Percentiles rank a stretch among this genome's conserved stretches.
Conservation (phyloP, 1,284 basidiomycete genomes). For the Ustilago xerochloae region DNA sequence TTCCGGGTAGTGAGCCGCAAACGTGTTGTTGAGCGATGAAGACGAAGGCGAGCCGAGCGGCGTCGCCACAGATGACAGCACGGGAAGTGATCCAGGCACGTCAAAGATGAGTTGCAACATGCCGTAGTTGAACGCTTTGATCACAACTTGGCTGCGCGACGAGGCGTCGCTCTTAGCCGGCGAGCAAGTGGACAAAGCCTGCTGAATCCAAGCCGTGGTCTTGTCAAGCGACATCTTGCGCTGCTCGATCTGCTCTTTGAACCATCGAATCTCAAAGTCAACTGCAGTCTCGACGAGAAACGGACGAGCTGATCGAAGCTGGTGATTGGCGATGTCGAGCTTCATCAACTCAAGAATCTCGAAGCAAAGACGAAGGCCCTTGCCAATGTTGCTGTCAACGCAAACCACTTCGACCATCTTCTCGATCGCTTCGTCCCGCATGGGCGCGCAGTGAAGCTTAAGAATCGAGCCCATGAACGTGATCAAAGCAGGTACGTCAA, state of each 20-base stretch:
- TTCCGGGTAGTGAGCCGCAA: slow-evolving; percentile 71
- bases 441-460: slow-evolving; percentile 91
- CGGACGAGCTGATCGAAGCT: slow-evolving; percentile 85
- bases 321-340: slow-evolving; percentile 94
- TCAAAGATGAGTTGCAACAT: slow-evolving; percentile 79
- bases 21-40: slow-evolving; percentile 53
- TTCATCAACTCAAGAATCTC: slow-evolving; percentile 95
- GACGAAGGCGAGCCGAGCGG: slow-evolving; percentile 67
- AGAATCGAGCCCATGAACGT: slow-evolving; percentile 81
- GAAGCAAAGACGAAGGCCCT: slow-evolving; percentile 83
- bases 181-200: slow-evolving; percentile 7
- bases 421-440: slow-evolving; percentile 85
- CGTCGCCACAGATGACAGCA: slow-evolving; percentile 54
- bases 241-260: slow-evolving; percentile 74
- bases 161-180: not conserved
- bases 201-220: slow-evolving; percentile 77
- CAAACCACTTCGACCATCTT: slow-evolving; percentile 75
- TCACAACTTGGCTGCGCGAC: slow-evolving; percentile 62
- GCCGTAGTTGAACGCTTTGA: slow-evolving; percentile 75
- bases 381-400: slow-evolving; percentile 72
- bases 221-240: slow-evolving; percentile 72
- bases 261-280: slow-evolving; percentile 82
- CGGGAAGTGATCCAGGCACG: slow-evolving; percentile 71
- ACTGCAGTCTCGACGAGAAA: slow-evolving; percentile 83
- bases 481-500: slow-evolving; percentile 85